phyloP scores from a whole-genome alignment of 139 green algal genomes.

The Chlamydomonas sp. region DNA sequence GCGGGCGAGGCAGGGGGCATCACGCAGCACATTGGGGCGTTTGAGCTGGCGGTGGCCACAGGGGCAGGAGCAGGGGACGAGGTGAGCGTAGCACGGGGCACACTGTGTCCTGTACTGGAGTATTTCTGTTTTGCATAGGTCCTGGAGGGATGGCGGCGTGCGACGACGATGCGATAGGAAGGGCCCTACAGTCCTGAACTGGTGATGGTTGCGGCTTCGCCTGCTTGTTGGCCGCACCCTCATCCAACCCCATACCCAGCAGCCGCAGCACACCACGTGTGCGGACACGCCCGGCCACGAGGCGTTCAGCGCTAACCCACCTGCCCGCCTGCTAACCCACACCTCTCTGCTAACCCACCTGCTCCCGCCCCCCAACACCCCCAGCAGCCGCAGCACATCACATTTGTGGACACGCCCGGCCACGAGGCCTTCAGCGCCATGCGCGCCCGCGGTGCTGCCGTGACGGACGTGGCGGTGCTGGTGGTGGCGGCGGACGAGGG shows the following conservation, averaged over 20 bases:
- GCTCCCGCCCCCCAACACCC: conserved; percentile 12
- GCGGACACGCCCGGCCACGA: neutral
- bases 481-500: conserved; percentile 93
- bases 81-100: neutral
- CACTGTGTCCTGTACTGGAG: too few relatives aligned
- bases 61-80: neutral
- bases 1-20: conserved; percentile 94
- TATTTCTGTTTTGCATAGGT: too few relatives aligned
- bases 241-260: too few relatives aligned
- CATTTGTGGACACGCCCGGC: conserved; percentile 95
- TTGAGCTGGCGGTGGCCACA: conserved; percentile 80
- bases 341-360: neutral
- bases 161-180: too few relatives aligned
- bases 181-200: too few relatives aligned
- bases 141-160: too few relatives aligned
- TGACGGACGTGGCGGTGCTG: conserved; percentile 92
- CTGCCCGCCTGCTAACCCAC: neutral
- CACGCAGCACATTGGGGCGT: conserved; percentile 94
- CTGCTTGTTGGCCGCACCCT: too few relatives aligned
- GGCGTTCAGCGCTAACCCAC: neutral
- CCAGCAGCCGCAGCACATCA: conserved; percentile 54
- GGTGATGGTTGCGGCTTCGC: too few relatives aligned
- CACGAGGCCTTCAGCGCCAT: conserved; percentile 94
- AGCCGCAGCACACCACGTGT: too few relatives aligned
- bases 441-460: conserved; percentile 81